Conservation (phyloP, 768 basidiomycete genomes). For the Leccinum rimulosum region DNA sequence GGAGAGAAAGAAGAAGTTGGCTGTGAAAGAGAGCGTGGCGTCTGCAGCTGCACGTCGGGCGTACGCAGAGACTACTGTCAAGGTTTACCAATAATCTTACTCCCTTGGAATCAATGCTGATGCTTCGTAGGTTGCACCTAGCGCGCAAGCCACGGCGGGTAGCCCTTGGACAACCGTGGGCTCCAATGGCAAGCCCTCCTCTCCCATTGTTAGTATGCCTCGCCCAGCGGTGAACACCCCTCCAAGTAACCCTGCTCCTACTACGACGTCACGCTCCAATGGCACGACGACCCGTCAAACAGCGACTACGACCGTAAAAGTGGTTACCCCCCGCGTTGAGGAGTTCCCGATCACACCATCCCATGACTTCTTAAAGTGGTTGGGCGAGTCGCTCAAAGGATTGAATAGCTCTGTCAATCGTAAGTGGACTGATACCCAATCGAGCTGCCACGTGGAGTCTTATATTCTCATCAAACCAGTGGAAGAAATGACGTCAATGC, state of each 20-base stretch:
- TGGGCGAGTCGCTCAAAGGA: constrained; percentile 80
- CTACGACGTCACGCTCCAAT: constrained; percentile 37
- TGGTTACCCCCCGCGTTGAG: constrained; percentile 45
- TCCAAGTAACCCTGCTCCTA: constrained; percentile 24
- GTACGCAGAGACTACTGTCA: constrained; percentile 77
- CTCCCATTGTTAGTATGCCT: constrained; percentile 28
- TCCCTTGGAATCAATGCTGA: constrained; percentile 1
- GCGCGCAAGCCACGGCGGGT: constrained; percentile 38
- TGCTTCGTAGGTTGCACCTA: constrained; percentile 32
- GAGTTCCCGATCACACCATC: constrained; percentile 70
- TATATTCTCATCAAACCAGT: constrained; percentile 47
- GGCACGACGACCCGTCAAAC: constrained; percentile 38
- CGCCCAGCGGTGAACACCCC: constrained; percentile 36
- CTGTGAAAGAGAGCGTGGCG: constrained; percentile 57
- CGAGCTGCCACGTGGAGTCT: constrained; percentile 11
- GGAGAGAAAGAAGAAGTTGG: constrained; percentile 73
- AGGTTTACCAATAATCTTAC: constrained; percentile 42
- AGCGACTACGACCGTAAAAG: constrained; percentile 33
- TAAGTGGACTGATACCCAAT: constrained; percentile 30
- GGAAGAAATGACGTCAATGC: constrained; percentile 95
- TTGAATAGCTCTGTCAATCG: constrained; percentile 54
- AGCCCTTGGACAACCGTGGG: constrained; percentile 89
- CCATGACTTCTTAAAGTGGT: constrained; percentile 90
- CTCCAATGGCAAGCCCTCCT: constrained; percentile 58
- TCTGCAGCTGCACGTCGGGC: constrained; percentile 60